These are phyloP conservation scores for Colletotrichum ledebouriae DNA, from an alignment of 2,329 filamentous ascomycete genomes.

Conservation along the genomic window DNA sequence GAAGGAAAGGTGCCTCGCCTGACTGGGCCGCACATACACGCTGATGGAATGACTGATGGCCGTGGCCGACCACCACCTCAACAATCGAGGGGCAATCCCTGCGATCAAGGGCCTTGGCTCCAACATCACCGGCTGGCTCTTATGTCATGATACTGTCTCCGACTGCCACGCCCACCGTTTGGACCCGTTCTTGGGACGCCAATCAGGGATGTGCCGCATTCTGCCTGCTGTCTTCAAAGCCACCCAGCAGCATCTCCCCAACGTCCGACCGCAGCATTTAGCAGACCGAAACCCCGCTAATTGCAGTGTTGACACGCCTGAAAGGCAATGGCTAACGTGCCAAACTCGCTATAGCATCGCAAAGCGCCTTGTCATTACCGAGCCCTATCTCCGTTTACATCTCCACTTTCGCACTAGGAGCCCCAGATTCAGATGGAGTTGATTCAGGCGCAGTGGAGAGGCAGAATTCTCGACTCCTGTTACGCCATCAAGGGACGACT, in stretches of 20 bases:
- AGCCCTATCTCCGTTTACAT: slow-evolving; percentile 27
- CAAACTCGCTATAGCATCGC: not conserved
- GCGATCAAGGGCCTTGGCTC: slow-evolving; percentile 25
- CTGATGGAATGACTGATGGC: slow-evolving; percentile 11
- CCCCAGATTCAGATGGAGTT: slow-evolving; percentile 24
- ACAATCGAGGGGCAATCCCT: slow-evolving; percentile 33
- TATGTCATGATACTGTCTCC: slow-evolving; percentile 39
- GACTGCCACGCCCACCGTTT: slow-evolving; percentile 38
- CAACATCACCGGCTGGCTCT: slow-evolving; percentile 9
- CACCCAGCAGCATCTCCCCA: slow-evolving; percentile 14
- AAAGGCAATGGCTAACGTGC: slow-evolving; percentile 2
- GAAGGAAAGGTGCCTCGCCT: slow-evolving; percentile 5
- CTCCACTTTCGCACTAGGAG: slow-evolving; percentile 16
- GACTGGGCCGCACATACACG: slow-evolving; percentile 12
- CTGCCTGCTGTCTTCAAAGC: slow-evolving; percentile 7
- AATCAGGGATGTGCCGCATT: slow-evolving; percentile 26
- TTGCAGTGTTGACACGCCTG: slow-evolving; percentile 3
- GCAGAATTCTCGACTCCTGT: slow-evolving; percentile 20
- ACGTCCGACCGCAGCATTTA: slow-evolving; percentile 31
- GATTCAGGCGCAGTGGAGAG: slow-evolving; percentile 26
- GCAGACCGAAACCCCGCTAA: slow-evolving; percentile 13
- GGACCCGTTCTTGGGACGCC: slow-evolving; percentile 29
- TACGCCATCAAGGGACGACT: slow-evolving; percentile 35
- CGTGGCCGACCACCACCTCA: slow-evolving; percentile 18
- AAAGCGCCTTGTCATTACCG: slow-evolving; percentile 29